Evolutionary conservation across 768 basidiomycete species (phyloP), one percentile per base, ranked within the genome.

Genomic region (Kwoniella newhampshirensis): DNA sequence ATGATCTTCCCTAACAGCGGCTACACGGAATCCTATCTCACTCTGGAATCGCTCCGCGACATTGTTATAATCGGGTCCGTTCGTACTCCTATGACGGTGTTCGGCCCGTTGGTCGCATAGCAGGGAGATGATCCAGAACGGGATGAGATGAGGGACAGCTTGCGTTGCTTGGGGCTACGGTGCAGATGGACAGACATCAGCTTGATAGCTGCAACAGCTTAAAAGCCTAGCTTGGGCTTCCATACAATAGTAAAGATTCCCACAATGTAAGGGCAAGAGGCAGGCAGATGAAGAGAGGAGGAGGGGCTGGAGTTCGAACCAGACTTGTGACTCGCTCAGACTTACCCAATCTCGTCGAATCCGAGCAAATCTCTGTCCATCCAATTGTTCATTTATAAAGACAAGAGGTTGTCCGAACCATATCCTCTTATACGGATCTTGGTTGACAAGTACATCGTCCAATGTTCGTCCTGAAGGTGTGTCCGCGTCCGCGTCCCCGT

Each of bases 351-450:
- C 28, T 50, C 17, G 25, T 15, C 42, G 23, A 47, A 52, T 35
- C 28, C 35, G 9, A 17, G 20, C 21, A 28, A 32, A 6, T 15
- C 52, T 44, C 17, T 3, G 21, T 7, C 21, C n/a, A 42, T n/a
- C 32, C 49, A 13, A 30, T 44, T 25, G 11, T 40, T 21, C 40
- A 51, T 55, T 20, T 30, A 30, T n/a, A 46, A 27, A 39, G 21
- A 51, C 28, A 27, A 25, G 18, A 13, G 56, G 56, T 2, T 37
- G 59, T 5, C 55, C 54, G 28, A 55, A 61, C 18, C 48, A 20
- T 49, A 61, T 61, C 13, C 59, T 20, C 41, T 30, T 55, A 28
- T 61, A 61, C 2, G 59, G 59, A 55, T 61, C 59, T 46, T 61
- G 59, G 21, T 51, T 20, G 23, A 50, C 46, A 42, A 56, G 26